phyloP scores from a whole-genome alignment of 2,329 filamentous ascomycete genomes.

The Coniochaeta sp. region DNA sequence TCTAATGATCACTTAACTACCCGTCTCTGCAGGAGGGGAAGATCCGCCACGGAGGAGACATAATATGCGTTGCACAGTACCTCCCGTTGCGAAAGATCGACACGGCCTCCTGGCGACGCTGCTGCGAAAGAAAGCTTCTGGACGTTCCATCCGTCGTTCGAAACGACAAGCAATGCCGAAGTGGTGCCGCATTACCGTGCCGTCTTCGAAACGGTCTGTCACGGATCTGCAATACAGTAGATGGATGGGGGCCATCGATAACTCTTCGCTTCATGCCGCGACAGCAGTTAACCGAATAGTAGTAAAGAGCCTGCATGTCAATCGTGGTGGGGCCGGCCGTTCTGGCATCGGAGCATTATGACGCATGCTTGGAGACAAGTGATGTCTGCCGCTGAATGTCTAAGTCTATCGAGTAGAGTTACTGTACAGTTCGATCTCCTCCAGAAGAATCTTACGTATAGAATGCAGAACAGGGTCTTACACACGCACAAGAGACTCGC shows the following conservation, averaged over 20 bases:
- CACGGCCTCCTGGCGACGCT: neutral
- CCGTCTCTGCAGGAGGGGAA: no score
- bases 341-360: neutral
- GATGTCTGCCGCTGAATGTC: neutral
- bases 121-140: neutral
- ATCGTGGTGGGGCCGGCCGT: no score
- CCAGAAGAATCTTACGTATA: neutral
- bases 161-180: neutral
- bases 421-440: neutral
- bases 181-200: slow-evolving; percentile 1
- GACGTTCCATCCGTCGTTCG: neutral
- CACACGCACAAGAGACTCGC: neutral
- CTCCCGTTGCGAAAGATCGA: neutral
- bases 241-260: neutral
- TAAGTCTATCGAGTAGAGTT: neutral
- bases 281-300: neutral
- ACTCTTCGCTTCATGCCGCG: neutral
- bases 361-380: neutral
- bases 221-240: neutral
- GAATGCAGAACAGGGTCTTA: neutral
- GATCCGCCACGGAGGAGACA: no score
- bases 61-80: neutral
- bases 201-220: neutral
- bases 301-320: neutral
- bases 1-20: no score